Evolutionary conservation across 257 asterid genomes (phyloP).

Genomic region (Solanum tarijense): DNA sequence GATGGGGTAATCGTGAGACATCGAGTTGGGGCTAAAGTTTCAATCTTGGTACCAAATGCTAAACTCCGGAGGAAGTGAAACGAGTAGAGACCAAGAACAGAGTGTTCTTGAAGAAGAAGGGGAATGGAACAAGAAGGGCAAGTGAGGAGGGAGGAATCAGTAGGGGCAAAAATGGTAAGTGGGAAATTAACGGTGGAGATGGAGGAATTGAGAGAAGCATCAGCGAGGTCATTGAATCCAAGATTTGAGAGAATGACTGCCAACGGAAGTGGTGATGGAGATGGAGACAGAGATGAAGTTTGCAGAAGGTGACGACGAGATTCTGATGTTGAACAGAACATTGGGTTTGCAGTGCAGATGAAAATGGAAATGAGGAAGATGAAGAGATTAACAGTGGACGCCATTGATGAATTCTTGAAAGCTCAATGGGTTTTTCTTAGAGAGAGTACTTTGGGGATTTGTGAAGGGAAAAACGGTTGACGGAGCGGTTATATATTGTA

Average conservation of each 20-base stretch:
- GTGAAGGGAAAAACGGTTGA: background rate
- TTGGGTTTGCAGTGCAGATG: background rate
- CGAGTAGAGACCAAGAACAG: constrained; percentile 59
- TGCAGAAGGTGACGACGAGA: background rate
- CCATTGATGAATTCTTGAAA: constrained; percentile 5
- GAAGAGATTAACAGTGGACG: constrained; percentile 1
- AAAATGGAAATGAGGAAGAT: background rate
- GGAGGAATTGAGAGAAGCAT: constrained; percentile 24
- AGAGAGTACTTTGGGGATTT: background rate
- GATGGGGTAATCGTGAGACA: constrained; percentile 65
- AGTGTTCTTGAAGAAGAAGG: constrained; percentile 63
- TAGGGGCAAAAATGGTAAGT: constrained; percentile 62
- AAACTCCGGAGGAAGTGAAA: constrained; percentile 40
- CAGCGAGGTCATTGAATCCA: constrained; percentile 45
- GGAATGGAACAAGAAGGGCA: constrained; percentile 68
- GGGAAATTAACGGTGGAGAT: constrained; percentile 35
- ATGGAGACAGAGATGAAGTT: background rate
- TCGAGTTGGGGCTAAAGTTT: constrained; percentile 36
- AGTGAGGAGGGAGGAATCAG: constrained; percentile 51
- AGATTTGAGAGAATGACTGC: constrained; percentile 40
- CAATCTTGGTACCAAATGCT: constrained; percentile 65
- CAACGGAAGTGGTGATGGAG: constrained; percentile 8
- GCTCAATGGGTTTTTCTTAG: background rate
- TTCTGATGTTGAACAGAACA: background rate
- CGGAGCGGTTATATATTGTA: background rate